Conservation (phyloP, 176 grass and related monocot species). For the Pontederia crassipes region DNA sequence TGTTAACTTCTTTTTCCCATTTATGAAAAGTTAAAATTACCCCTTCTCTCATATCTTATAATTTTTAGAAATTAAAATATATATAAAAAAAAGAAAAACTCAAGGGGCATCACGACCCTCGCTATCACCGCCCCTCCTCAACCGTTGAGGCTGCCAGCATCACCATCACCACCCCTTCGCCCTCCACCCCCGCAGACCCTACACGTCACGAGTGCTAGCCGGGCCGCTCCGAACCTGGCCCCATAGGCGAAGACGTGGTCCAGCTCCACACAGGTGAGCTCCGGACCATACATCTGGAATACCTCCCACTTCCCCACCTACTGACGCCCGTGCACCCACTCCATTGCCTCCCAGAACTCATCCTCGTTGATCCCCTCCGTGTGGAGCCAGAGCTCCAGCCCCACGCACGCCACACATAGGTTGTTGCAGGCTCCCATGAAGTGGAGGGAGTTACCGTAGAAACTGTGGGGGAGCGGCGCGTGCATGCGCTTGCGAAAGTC, state of each 20-base stretch:
- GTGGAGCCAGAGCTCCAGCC: background rate
- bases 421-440: constrained; percentile 42
- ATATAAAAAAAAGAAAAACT: no score
- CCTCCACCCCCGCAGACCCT: constrained; percentile 27
- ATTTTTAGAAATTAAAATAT: no score
- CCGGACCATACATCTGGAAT: constrained; percentile 83
- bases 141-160: constrained; percentile 25
- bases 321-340: constrained; percentile 49
- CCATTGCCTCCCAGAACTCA: constrained; percentile 47
- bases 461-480: constrained; percentile 59
- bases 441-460: constrained; percentile 55
- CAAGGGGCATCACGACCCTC: constrained; percentile 50
- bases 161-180: constrained; percentile 60
- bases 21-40: no score
- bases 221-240: constrained; percentile 33
- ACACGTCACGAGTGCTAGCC: constrained; percentile 36
- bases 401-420: constrained; percentile 31
- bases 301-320: constrained; percentile 9
- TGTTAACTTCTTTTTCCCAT: no score
- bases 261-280: constrained; percentile 68
- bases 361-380: background rate
- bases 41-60: no score
- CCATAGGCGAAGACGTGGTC: constrained; percentile 51
- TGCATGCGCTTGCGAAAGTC: constrained; percentile 70
- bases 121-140: constrained; percentile 21